These are phyloP conservation scores for Penicillium sp. DNA, from an alignment of 2,329 filamentous ascomycete species.

Conservation along the genomic window DNA sequence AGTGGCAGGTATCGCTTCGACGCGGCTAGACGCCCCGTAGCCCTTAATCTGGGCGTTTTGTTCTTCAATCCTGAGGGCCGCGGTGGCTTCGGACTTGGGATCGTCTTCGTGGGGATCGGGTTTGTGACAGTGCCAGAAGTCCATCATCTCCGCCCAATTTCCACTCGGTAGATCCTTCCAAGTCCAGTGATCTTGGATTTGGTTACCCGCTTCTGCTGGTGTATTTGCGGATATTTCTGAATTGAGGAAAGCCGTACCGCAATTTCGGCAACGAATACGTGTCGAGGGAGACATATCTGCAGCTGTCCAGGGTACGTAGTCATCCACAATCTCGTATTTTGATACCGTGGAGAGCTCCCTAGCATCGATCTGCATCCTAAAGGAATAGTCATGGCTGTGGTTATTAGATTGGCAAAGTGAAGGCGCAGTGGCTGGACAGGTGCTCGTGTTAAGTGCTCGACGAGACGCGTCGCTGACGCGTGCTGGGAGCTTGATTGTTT, in stretches of 20 bases:
- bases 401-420: constrained; percentile 28
- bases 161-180: constrained; percentile 97
- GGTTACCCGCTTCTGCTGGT: background rate
- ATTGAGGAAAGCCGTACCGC: constrained; percentile 36
- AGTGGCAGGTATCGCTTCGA: constrained; percentile 67
- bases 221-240: background rate
- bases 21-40: constrained; percentile 79
- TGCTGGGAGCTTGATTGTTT: constrained; percentile 55
- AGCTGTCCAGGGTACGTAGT: constrained; percentile 45
- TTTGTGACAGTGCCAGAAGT: constrained; percentile 99
- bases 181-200: constrained; percentile 41
- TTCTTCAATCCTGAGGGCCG: constrained; percentile 42
- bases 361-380: constrained; percentile 58
- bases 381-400: constrained; percentile 50
- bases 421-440: constrained; percentile 1
- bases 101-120: constrained; percentile 60
- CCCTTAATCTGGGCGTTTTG: constrained; percentile 65
- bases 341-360: constrained; percentile 18
- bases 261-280: constrained; percentile 44
- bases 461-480: constrained; percentile 36
- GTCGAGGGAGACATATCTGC: constrained; percentile 39
- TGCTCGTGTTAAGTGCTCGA: constrained; percentile 23
- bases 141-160: constrained; percentile 99
- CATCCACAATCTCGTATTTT: constrained; percentile 32
- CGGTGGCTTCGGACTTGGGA: constrained; percentile 46